phyloP scores from a whole-genome alignment of 1,139 yeast genomes.

The Candida anutae region DNA sequence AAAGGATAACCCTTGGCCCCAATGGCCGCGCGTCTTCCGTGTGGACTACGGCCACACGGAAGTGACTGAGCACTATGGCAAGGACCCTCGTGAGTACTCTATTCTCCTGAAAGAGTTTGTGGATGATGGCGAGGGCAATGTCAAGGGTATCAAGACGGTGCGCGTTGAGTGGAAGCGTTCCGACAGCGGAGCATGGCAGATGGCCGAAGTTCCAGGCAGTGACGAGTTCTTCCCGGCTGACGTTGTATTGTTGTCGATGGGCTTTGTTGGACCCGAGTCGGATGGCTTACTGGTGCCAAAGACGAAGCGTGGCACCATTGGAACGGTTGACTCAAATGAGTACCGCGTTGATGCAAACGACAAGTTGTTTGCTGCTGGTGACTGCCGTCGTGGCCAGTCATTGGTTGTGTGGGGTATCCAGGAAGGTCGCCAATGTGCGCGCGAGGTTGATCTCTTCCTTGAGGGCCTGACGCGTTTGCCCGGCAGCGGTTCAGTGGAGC shows the following conservation, averaged over 20 bases:
- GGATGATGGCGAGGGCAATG: slow-evolving; percentile 91
- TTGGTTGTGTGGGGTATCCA: slow-evolving; percentile 99
- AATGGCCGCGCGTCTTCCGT: slow-evolving; percentile 97
- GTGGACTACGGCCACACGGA: slow-evolving; percentile 98
- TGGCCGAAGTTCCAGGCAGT: slow-evolving; percentile 94
- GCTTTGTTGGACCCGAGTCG: slow-evolving; percentile 93
- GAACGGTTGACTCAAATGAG: slow-evolving; percentile 58
- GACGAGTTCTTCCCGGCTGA: slow-evolving; percentile 95
- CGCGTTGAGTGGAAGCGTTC: slow-evolving; percentile 98
- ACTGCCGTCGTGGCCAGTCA: slow-evolving; percentile 97
- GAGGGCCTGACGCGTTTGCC: slow-evolving; percentile 81
- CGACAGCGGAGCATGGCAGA: slow-evolving; percentile 96
- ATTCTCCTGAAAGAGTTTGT: slow-evolving; percentile 92
- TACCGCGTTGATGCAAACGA: slow-evolving; percentile 58
- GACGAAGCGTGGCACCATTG: slow-evolving; percentile 82
- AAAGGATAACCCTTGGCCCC: slow-evolving; percentile 99
- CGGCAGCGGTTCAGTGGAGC: slow-evolving; percentile 87
- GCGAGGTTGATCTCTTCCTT: slow-evolving; percentile 78
- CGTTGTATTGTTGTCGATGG: slow-evolving; percentile 90
- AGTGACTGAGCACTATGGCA: slow-evolving; percentile 89
- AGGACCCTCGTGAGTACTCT: slow-evolving; percentile 96
- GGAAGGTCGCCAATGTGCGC: slow-evolving; percentile 98
- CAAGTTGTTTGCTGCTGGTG: slow-evolving; percentile 92
- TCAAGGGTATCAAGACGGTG: slow-evolving; percentile 87
- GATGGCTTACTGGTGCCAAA: slow-evolving; percentile 66